Percentiles rank a stretch among this genome's conserved stretches.
phyloP scores from a whole-genome alignment of 192 early-diverging fungal genomes.

The Phycomyces blakesleeanus region DNA sequence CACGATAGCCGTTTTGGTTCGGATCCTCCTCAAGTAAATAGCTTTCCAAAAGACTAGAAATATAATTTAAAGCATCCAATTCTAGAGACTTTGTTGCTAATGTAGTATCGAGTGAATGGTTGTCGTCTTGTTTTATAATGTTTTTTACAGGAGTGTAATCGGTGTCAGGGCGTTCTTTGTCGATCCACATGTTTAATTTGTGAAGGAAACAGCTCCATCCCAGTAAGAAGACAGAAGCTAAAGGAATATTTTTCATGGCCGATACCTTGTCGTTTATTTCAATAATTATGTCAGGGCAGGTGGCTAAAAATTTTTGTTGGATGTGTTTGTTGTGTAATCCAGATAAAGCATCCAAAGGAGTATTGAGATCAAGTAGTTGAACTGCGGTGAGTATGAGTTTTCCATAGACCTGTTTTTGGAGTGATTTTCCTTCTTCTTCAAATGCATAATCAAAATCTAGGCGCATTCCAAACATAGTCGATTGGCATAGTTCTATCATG shows the following conservation, averaged over 20 bases:
- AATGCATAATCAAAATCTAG: slow-evolving; percentile 28
- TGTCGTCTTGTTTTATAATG: neutral
- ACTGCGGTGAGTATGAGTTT: no score
- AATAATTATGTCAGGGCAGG: no score
- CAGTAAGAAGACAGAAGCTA: no score
- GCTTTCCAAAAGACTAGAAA: slow-evolving; percentile 9
- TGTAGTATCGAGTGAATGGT: neutral
- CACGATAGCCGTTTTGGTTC: slow-evolving; percentile 12
- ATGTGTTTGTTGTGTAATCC: no score
- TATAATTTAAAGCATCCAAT: slow-evolving; percentile 17
- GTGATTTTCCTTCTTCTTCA: slow-evolving; percentile 21
- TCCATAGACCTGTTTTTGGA: neutral
- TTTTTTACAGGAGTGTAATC: neutral
- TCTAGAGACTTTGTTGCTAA: slow-evolving; percentile 10
- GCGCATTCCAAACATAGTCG: slow-evolving; percentile 35
- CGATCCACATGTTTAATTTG: no score
- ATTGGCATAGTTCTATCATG: slow-evolving; percentile 34
- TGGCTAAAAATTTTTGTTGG: no score
- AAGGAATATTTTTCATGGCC: no score
- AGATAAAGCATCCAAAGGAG: no score
- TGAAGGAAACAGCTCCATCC: no score
- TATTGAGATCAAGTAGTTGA: no score
- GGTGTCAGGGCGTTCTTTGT: no score
- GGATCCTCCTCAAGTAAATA: slow-evolving; percentile 12
- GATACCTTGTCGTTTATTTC: no score